phyloP scores from a whole-genome alignment of 2,329 filamentous ascomycete genomes.

The Colletotrichum sansevieriae region DNA sequence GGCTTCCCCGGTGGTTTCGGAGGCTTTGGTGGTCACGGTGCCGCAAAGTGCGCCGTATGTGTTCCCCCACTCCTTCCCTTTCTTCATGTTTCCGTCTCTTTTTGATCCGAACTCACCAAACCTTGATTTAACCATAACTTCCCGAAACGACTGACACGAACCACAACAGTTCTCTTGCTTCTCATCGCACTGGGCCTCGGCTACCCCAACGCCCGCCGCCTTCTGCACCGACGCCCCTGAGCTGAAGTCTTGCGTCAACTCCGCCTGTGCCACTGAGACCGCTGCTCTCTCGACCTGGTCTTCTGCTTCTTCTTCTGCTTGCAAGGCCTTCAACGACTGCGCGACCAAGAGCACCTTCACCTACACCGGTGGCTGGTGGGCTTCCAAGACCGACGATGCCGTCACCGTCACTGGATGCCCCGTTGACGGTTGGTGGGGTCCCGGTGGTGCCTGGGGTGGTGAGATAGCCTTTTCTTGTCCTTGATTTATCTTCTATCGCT shows the following conservation, averaged over 20 bases:
- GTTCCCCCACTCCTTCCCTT: background rate
- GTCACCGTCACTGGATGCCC: constrained; percentile 47
- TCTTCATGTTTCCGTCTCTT: background rate
- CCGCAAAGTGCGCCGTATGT: constrained; percentile 36
- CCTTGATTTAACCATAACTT: constrained; percentile 4
- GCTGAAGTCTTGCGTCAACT: constrained; percentile 44
- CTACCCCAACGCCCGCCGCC: constrained; percentile 43
- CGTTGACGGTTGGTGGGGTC: constrained; percentile 45
- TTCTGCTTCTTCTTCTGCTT: constrained; percentile 44
- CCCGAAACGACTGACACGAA: constrained; percentile 2
- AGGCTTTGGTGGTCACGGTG: constrained; percentile 24
- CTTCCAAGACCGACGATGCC: constrained; percentile 39
- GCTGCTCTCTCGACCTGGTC: constrained; percentile 43
- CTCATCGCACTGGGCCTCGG: constrained; percentile 46
- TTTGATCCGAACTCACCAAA: constrained; percentile 11
- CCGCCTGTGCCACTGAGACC: constrained; percentile 43
- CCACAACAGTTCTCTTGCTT: constrained; percentile 42
- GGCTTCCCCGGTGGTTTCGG: constrained; percentile 32
- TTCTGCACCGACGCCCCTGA: constrained; percentile 42
- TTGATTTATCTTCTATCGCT: no score
- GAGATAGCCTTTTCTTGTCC: no score
- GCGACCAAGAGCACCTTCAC: constrained; percentile 45
- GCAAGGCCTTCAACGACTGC: constrained; percentile 43
- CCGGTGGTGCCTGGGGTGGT: constrained; percentile 41
- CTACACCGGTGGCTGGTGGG: constrained; percentile 43